A percentile compares a stretch with the other conserved stretches of the same genome.
These are phyloP conservation scores for Yamadazyma triangularis DNA, from an alignment of 1,139 yeast genomes.

Conservation along the genomic window DNA sequence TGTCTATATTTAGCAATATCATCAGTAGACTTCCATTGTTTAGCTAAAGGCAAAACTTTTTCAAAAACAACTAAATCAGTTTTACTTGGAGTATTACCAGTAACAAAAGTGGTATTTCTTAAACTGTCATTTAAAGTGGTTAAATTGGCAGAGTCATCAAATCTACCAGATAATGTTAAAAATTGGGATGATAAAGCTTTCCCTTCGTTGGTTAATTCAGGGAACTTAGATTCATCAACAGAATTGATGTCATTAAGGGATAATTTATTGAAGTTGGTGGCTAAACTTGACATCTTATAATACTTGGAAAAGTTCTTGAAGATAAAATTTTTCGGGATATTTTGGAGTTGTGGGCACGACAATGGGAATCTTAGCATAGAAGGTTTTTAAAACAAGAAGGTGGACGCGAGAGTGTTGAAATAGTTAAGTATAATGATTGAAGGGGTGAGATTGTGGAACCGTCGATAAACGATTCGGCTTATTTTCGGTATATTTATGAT, in stretches of 20 bases:
- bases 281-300: neutral
- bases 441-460: too few relatives aligned
- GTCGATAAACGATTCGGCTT: too few relatives aligned
- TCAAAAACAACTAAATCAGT: constrained; percentile 70
- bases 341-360: too few relatives aligned
- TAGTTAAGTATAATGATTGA: too few relatives aligned
- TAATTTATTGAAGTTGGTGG: too few relatives aligned
- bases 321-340: neutral
- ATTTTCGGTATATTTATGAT: too few relatives aligned
- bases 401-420: too few relatives aligned
- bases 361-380: too few relatives aligned
- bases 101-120: constrained; percentile 64
- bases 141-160: constrained; percentile 52
- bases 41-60: constrained; percentile 56
- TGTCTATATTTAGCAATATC: constrained; percentile 65
- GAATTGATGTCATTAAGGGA: neutral
- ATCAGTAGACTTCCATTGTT: constrained; percentile 51
- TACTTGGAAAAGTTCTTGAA: neutral
- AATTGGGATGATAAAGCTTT: constrained; percentile 81
- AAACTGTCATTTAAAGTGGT: constrained; percentile 64
- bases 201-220: constrained; percentile 39
- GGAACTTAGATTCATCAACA: neutral
- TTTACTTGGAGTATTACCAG: constrained; percentile 60
- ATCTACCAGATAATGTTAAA: constrained; percentile 61
- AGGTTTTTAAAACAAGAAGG: too few relatives aligned